A percentile compares a stretch with the other conserved stretches of the same genome.
Conservation (phyloP, 1,284 basidiomycete genomes). For the Irpex sp. region DNA sequence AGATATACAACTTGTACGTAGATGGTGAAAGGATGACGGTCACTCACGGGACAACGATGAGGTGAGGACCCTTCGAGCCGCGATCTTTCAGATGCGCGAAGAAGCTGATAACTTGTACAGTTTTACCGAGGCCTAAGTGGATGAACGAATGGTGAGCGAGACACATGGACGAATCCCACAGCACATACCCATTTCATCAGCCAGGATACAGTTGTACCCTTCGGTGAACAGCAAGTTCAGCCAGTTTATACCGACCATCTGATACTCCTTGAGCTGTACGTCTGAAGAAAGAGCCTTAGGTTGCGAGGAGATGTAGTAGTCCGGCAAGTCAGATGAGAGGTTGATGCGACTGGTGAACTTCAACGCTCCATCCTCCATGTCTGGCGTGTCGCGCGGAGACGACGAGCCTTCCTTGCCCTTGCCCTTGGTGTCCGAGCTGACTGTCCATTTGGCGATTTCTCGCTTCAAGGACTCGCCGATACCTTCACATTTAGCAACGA, state of each 20-base stretch:
- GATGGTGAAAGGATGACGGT: not conserved
- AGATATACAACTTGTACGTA: not conserved
- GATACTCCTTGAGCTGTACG: constrained; percentile 92
- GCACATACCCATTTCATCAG: constrained; percentile 92
- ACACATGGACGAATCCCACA: constrained; percentile 5
- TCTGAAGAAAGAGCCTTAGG: constrained; percentile 68
- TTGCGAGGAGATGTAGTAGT: constrained; percentile 73
- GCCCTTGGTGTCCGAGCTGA: constrained; percentile 32
- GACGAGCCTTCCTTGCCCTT: constrained; percentile 36
- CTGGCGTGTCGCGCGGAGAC: constrained; percentile 20
- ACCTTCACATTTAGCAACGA: constrained; percentile 85
- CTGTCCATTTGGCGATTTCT: constrained; percentile 80
- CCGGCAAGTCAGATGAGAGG: constrained; percentile 39
- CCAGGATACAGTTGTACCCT: constrained; percentile 89
- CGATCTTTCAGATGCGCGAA: constrained; percentile 85
- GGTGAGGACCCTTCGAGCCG: constrained; percentile 80
- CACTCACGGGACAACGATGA: constrained; percentile 91
- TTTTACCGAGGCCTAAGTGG: constrained; percentile 84
- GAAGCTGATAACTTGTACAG: constrained; percentile 97
- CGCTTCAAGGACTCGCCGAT: constrained; percentile 70
- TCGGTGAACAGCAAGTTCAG: constrained; percentile 83
- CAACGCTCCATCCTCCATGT: constrained; percentile 58
- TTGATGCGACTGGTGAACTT: constrained; percentile 46
- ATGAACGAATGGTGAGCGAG: constrained; percentile 7
- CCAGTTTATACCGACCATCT: constrained; percentile 98